Evolutionary conservation across 192 early-diverging fungal species (phyloP).

Genomic region (Haplosporangium gracile): DNA sequence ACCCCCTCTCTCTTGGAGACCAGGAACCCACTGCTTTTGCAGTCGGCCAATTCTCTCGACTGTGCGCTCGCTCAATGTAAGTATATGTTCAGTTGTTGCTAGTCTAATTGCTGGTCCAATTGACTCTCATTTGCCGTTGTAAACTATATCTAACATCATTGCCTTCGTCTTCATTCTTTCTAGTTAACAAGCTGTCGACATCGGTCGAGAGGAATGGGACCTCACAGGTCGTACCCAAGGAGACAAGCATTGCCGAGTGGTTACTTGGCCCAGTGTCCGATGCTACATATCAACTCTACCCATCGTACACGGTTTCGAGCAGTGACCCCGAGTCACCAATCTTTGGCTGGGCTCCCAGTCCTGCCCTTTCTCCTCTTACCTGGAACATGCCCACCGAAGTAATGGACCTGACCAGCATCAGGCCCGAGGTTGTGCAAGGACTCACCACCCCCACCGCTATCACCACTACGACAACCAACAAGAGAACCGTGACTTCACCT

Average conservation of each 20-base stretch:
- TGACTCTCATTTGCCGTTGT: not conserved
- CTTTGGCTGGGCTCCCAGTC: conserved; percentile 4
- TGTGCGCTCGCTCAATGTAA: conserved; percentile 45
- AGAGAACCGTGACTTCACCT: not conserved
- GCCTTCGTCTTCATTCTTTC: not conserved
- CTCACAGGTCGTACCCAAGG: not conserved
- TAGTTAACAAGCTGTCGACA: conserved; percentile 38
- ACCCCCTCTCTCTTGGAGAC: conserved; percentile 14
- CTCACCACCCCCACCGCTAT: not conserved
- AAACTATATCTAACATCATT: not conserved
- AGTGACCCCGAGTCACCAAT: not conserved
- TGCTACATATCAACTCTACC: not conserved
- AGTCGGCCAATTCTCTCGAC: conserved; percentile 42
- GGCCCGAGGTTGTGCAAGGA: not conserved
- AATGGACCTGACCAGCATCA: not conserved
- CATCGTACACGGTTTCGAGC: conserved; percentile 1
- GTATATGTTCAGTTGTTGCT: not conserved
- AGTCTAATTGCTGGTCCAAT: not conserved
- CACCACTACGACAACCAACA: not conserved
- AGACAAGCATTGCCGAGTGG: conserved; percentile 7
- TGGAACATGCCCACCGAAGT: not conserved
- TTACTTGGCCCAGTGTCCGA: not conserved
- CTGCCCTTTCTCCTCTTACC: not conserved
- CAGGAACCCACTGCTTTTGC: conserved; percentile 10
- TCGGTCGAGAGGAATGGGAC: conserved; percentile 14